These are phyloP conservation scores for Chytridium lagenaria DNA, from an alignment of 371 early-diverging fungal species.

Conservation along the genomic window DNA sequence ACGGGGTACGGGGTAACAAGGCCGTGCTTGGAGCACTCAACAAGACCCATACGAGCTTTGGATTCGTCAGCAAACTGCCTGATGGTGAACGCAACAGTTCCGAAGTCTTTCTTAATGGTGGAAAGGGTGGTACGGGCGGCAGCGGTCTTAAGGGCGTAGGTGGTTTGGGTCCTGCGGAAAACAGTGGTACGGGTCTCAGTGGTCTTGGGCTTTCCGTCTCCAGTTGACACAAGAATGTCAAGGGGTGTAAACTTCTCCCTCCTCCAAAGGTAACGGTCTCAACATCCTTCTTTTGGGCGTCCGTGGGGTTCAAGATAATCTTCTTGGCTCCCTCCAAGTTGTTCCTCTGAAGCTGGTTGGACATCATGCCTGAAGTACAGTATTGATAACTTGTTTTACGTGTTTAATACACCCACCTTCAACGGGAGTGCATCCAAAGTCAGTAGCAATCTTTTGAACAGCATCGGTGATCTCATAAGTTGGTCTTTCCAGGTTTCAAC, in stretches of 20 bases:
- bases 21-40: conserved; percentile 77
- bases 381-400: no score
- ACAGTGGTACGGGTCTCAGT: conserved; percentile 79
- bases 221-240: conserved; percentile 72
- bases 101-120: conserved; percentile 74
- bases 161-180: conserved; percentile 78
- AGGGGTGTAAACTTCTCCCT: conserved; percentile 64
- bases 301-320: conserved; percentile 83
- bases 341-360: conserved; percentile 82
- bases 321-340: conserved; percentile 84
- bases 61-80: conserved; percentile 74
- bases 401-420: conserved; percentile 67
- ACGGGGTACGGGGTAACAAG: conserved; percentile 81
- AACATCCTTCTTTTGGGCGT: conserved; percentile 70
- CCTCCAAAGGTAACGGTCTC: conserved; percentile 76
- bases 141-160: conserved; percentile 87
- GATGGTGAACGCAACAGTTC: conserved; percentile 83
- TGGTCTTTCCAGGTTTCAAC: conserved; percentile 84
- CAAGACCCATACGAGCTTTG: conserved; percentile 82
- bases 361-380: conserved; percentile 77
- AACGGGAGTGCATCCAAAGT: conserved; percentile 85
- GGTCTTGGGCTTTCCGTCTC: conserved; percentile 73
- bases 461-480: conserved; percentile 78
- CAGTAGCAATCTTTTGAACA: conserved; percentile 75
- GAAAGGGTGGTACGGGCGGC: conserved; percentile 76